These are phyloP conservation scores for Eucommia ulmoides DNA, from an alignment of 257 asterid species.

Conservation along the genomic window DNA sequence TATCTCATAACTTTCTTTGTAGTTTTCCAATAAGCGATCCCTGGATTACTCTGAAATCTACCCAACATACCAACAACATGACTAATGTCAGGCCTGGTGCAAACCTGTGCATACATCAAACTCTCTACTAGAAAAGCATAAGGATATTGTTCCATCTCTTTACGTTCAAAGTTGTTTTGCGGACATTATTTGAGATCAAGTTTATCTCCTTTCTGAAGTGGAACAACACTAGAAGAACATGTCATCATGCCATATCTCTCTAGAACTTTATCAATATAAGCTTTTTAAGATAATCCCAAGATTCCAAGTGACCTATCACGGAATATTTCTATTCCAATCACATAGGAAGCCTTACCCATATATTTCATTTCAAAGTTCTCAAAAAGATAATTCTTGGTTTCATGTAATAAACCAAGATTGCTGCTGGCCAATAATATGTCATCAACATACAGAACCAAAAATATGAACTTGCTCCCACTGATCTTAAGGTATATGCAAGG, in stretches of 20 bases:
- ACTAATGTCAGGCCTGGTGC: neutral
- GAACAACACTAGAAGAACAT: neutral
- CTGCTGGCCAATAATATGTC: neutral
- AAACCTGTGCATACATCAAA: neutral
- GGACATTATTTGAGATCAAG: neutral
- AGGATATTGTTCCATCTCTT: neutral
- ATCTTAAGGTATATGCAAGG: neutral
- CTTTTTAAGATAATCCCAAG: neutral
- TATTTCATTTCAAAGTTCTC: neutral
- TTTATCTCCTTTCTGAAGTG: neutral
- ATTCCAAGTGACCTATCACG: neutral
- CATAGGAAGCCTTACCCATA: neutral
- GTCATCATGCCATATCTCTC: neutral
- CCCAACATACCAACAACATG: neutral
- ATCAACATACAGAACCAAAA: neutral
- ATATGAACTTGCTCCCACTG: neutral
- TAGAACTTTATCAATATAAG: neutral
- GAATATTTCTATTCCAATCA: neutral
- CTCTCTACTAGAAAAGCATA: neutral
- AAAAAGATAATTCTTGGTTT: neutral
- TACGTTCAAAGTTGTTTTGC: neutral
- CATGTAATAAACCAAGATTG: neutral
- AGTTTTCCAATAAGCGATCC: neutral
- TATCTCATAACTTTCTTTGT: constrained; percentile 1
- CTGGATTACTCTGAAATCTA: neutral